Evolutionary conservation across 768 basidiomycete genomes (phyloP).

Genomic region (Suillus brevipes): DNA sequence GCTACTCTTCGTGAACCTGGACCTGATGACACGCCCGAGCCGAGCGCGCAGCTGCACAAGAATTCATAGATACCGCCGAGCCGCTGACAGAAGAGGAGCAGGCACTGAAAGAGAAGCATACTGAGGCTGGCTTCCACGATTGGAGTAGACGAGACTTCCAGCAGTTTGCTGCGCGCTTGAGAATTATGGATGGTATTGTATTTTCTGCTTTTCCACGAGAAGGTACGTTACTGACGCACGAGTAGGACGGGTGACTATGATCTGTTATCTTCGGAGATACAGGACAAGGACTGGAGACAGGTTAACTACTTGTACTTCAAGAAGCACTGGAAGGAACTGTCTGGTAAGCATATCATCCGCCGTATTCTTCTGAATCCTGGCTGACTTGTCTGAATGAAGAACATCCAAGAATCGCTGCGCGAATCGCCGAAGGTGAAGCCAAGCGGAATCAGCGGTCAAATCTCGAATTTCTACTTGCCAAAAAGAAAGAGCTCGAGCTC

Average conservation of each 20-base stretch:
- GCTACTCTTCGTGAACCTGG: slow-evolving; percentile 70
- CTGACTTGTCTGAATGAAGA: too few relatives aligned
- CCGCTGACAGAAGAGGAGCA: slow-evolving; percentile 88
- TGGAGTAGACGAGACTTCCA: slow-evolving; percentile 96
- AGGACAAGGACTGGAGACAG: too few relatives aligned
- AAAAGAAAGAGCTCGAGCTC: too few relatives aligned
- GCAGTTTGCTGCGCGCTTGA: slow-evolving; percentile 83
- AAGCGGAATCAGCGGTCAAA: too few relatives aligned
- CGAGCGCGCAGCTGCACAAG: slow-evolving; percentile 77
- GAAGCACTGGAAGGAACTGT: too few relatives aligned
- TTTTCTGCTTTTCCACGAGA: background rate
- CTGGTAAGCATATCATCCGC: too few relatives aligned
- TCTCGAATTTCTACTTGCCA: too few relatives aligned
- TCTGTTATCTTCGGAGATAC: too few relatives aligned
- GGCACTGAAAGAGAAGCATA: slow-evolving; percentile 75
- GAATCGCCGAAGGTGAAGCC: too few relatives aligned
- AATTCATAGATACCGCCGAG: slow-evolving; percentile 88
- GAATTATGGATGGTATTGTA: slow-evolving; percentile 73
- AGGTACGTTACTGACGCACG: background rate
- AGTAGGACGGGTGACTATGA: slow-evolving; percentile 63
- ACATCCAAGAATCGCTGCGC: too few relatives aligned
- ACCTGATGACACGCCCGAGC: slow-evolving; percentile 81
- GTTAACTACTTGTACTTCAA: too few relatives aligned
- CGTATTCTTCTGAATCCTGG: too few relatives aligned
- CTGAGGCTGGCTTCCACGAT: slow-evolving; percentile 77